Evolutionary conservation across 345 rosid species (phyloP).

Genomic region (Gossypium arboreum): DNA sequence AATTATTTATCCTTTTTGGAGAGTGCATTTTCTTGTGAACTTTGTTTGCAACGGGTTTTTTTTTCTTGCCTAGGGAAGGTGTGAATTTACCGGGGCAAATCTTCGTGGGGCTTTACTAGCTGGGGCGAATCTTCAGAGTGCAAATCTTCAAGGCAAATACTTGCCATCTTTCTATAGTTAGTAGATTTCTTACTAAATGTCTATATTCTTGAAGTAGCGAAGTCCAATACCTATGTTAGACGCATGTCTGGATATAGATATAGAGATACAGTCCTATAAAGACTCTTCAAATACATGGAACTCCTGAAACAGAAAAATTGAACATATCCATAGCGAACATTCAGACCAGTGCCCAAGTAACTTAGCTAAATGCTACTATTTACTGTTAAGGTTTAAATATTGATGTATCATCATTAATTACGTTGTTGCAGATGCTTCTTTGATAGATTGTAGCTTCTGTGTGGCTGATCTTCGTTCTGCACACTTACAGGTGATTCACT

Average conservation of each 20-base stretch:
- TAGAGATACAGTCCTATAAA: neutral
- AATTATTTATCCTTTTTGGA: constrained; percentile 3
- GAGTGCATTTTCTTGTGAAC: neutral
- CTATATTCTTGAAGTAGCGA: neutral
- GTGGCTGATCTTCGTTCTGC: constrained; percentile 89
- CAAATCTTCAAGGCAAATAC: constrained; percentile 75
- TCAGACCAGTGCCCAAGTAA: neutral
- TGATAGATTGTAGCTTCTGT: constrained; percentile 78
- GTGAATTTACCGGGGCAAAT: constrained; percentile 90
- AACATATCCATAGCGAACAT: neutral
- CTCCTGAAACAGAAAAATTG: neutral
- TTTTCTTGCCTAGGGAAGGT: constrained; percentile 62
- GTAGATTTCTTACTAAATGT: neutral
- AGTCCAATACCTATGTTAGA: neutral
- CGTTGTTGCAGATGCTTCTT: constrained; percentile 69
- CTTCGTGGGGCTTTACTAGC: constrained; percentile 83
- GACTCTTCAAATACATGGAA: neutral
- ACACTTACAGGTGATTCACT: constrained; percentile 66
- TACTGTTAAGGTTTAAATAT: neutral
- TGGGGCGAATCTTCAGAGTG: constrained; percentile 93
- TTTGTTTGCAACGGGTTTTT: constrained; percentile 21
- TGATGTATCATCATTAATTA: neutral
- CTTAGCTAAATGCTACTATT: neutral
- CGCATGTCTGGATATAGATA: neutral
- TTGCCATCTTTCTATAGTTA: neutral